Evolutionary conservation across 331 rosid genomes (phyloP).

Genomic region (Ulmus americana): DNA sequence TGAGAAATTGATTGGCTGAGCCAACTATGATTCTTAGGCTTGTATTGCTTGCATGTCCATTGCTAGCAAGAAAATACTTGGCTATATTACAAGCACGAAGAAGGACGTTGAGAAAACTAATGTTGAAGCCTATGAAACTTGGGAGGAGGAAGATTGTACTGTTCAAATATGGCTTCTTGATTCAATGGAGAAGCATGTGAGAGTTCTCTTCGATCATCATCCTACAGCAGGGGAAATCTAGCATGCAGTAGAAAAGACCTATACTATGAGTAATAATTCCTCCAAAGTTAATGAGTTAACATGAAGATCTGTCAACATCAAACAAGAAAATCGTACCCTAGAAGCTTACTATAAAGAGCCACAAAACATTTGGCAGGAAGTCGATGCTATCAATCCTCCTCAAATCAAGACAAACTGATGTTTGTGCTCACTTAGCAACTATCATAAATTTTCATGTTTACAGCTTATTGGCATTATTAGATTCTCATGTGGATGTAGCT

Average conservation of each 20-base stretch:
- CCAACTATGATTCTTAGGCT: background rate
- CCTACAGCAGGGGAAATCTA: background rate
- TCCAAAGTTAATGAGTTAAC: background rate
- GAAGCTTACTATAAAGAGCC: background rate
- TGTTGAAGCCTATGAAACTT: background rate
- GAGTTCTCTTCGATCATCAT: background rate
- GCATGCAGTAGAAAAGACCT: background rate
- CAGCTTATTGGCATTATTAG: background rate
- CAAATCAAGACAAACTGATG: background rate
- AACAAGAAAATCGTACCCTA: background rate
- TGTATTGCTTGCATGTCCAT: background rate
- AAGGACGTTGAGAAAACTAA: background rate
- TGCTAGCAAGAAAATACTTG: background rate
- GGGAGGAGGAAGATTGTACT: constrained; percentile 1
- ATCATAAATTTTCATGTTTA: background rate
- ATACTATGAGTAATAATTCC: background rate
- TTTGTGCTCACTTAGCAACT: background rate
- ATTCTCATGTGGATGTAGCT: background rate
- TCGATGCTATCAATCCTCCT: background rate
- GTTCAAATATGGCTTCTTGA: background rate
- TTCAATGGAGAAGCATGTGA: background rate
- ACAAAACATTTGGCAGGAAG: background rate
- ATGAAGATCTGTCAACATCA: background rate
- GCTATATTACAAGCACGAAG: background rate
- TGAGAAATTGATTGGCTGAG: background rate